A percentile compares a stretch with the other conserved stretches of the same genome.
Conservation (phyloP, 2,329 filamentous ascomycete genomes). For the Salinomyces thailandicus region DNA sequence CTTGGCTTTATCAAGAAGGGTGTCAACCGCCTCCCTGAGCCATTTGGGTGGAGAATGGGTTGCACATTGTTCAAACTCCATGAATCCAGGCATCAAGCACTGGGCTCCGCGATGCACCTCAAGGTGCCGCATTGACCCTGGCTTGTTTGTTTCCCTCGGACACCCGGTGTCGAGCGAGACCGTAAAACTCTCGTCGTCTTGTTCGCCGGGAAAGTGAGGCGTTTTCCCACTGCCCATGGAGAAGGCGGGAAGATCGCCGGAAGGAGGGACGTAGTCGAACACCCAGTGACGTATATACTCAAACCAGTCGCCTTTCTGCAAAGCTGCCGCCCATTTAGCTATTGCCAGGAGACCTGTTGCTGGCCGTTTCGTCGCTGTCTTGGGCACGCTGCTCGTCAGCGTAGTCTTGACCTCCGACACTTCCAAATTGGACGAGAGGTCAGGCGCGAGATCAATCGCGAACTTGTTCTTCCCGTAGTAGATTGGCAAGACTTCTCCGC, state of each 20-base stretch:
- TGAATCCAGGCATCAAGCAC: slow-evolving; percentile 5
- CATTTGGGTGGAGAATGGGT: slow-evolving; percentile 6
- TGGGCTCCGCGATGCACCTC: slow-evolving; percentile 7
- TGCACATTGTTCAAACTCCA: slow-evolving; percentile 1
- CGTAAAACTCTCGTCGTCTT: neutral
- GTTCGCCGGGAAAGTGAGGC: too few species aligned
- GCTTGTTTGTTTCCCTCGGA: too few species aligned
- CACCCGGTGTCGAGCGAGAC: neutral
- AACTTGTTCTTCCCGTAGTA: slow-evolving; percentile 20
- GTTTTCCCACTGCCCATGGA: too few species aligned
- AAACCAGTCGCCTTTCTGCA: slow-evolving; percentile 5
- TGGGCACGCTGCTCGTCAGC: too few species aligned
- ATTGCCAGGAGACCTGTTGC: slow-evolving; percentile 1
- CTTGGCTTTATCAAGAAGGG: slow-evolving; percentile 2
- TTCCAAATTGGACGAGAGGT: too few species aligned
- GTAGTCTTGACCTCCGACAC: neutral
- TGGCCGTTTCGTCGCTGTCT: neutral
- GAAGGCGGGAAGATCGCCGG: too few species aligned
- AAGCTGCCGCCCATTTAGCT: slow-evolving; percentile 10
- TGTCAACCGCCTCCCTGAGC: slow-evolving; percentile 6
- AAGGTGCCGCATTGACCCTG: too few species aligned
- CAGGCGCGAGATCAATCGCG: slow-evolving; percentile 9
- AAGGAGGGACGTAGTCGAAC: slow-evolving; percentile 1
- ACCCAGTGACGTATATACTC: slow-evolving; percentile 2
- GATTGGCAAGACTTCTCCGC: slow-evolving; percentile 16